Evolutionary conservation across 306 rosid genomes (phyloP).

Genomic region (Adenanthera pavonina): DNA sequence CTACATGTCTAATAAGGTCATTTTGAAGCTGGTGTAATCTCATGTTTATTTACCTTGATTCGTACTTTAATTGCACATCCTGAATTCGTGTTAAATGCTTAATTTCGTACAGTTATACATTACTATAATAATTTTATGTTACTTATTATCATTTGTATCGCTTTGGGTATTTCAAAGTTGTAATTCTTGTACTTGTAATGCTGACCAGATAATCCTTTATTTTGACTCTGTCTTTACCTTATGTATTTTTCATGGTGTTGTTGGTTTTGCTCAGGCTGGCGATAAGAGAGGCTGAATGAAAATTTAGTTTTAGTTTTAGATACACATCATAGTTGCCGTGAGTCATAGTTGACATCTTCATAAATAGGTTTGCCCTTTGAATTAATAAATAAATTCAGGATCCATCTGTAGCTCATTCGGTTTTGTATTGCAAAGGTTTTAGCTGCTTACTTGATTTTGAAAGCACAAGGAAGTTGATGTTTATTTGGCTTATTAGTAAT

Average conservation of each 20-base stretch:
- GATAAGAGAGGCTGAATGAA: background rate
- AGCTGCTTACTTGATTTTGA: background rate
- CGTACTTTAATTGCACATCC: background rate
- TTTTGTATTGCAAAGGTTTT: conserved; percentile 1
- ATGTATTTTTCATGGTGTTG: background rate
- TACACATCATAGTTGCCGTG: background rate
- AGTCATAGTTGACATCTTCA: background rate
- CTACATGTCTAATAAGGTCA: background rate
- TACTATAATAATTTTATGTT: background rate
- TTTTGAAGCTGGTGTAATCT: background rate
- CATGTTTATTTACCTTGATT: conserved; percentile 5
- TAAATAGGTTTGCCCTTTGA: background rate
- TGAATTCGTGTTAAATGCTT: background rate
- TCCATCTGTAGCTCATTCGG: background rate
- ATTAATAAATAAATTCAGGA: background rate
- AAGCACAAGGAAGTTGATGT: background rate
- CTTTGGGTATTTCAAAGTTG: background rate
- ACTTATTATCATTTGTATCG: background rate
- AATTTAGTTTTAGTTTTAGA: background rate
- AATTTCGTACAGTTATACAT: background rate
- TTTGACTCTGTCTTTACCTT: background rate
- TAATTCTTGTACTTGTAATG: background rate
- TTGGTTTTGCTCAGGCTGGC: background rate
- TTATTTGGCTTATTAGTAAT: background rate
- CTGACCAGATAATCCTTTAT: background rate